phyloP scores from a whole-genome alignment of 2,329 filamentous ascomycete genomes.

The Pseudogymnoascus destructans region DNA sequence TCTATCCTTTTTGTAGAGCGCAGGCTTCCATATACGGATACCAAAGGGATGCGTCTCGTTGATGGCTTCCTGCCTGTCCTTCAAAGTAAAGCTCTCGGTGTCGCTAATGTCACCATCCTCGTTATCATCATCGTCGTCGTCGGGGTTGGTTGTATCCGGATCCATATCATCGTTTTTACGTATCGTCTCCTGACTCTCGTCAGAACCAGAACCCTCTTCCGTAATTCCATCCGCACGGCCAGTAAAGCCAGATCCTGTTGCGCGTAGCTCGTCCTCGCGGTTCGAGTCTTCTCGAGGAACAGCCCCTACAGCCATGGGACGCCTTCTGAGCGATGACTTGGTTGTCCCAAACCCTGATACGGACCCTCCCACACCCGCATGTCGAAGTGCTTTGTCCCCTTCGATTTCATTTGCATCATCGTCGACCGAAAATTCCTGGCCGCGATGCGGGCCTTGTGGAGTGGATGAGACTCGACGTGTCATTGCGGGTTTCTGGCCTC shows the following conservation, averaged over 20 bases:
- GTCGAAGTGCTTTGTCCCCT: conserved; percentile 44
- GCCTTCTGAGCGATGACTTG: conserved; percentile 34
- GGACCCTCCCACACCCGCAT: conserved; percentile 22
- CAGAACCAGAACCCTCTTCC: conserved; percentile 14
- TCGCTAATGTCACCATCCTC: conserved; percentile 69
- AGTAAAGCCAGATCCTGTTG: conserved; percentile 16
- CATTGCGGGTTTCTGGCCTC: conserved; percentile 51
- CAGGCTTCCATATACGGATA: conserved; percentile 97
- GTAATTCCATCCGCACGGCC: conserved; percentile 8
- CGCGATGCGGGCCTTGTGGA: conserved; percentile 57
- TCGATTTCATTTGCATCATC: conserved; percentile 75
- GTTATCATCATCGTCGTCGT: conserved; percentile 38
- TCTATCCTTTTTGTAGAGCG: conserved; percentile 91
- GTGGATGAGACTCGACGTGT: conserved; percentile 63
- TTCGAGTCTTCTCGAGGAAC: conserved; percentile 37
- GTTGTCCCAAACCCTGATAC: conserved; percentile 25
- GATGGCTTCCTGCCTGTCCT: conserved; percentile 93
- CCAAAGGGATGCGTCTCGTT: conserved; percentile 98
- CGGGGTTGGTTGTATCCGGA: conserved; percentile 20
- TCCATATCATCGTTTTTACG: conserved; percentile 16
- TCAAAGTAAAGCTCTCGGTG: conserved; percentile 93
- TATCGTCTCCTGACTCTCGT: conserved; percentile 12
- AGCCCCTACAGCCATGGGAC: conserved; percentile 32
- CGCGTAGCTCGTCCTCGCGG: conserved; percentile 32
- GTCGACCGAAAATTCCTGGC: conserved; percentile 81